A percentile compares a stretch with the other conserved stretches of the same genome.
phyloP scores from a whole-genome alignment of 1,139 yeast species.

The Yamadazyma triangularis region DNA sequence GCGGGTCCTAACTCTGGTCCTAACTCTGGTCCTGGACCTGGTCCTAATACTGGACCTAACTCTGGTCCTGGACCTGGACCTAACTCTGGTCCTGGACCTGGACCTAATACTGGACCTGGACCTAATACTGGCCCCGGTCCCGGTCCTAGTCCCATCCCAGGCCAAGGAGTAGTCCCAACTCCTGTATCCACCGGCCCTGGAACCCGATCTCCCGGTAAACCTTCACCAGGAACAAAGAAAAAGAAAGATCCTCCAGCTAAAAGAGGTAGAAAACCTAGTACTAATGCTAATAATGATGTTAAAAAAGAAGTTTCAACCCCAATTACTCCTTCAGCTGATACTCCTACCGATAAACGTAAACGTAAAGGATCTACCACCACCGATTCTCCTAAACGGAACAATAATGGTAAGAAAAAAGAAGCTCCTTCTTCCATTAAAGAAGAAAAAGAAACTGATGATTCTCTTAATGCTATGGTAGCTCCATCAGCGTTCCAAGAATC shows the following conservation, averaged over 20 bases:
- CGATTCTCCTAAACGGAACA: constrained; percentile 34
- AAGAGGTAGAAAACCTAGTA: constrained; percentile 33
- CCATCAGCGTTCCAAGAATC: constrained; percentile 29
- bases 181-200: constrained; percentile 18
- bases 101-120: not conserved
- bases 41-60: not conserved
- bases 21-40: not conserved
- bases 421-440: not conserved
- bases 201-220: constrained; percentile 32
- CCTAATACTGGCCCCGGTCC: not conserved
- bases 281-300: constrained; percentile 14
- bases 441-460: constrained; percentile 15
- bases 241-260: constrained; percentile 28
- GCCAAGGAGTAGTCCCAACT: constrained; percentile 13
- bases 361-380: constrained; percentile 22
- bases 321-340: constrained; percentile 41
- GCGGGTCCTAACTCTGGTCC: not conserved
- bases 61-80: not conserved
- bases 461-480: constrained; percentile 14
- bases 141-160: not conserved
- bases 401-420: constrained; percentile 3
- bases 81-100: not conserved
- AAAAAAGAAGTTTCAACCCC: constrained; percentile 40
- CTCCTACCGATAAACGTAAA: constrained; percentile 17
- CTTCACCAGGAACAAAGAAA: constrained; percentile 31